Percentiles rank a stretch among this genome's conserved stretches.
phyloP scores from a whole-genome alignment of 257 asterid genomes.

The Cordia subcordata region DNA sequence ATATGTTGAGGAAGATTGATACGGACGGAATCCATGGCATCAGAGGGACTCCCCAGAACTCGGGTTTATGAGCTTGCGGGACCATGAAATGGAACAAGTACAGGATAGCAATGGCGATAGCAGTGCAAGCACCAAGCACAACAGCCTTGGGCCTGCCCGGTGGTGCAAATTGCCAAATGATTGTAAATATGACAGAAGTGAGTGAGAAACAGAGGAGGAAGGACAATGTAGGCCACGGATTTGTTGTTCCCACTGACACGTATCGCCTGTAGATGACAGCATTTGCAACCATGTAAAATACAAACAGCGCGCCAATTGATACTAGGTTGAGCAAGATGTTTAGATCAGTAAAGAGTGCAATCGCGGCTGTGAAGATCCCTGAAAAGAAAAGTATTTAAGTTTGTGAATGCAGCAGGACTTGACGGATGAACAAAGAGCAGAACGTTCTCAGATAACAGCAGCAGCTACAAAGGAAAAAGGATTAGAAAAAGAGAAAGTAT shows the following conservation, averaged over 20 bases:
- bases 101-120: conserved; percentile 9
- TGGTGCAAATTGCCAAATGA: conserved; percentile 26
- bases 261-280: conserved; percentile 33
- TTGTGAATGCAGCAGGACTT: not conserved
- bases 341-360: conserved; percentile 43
- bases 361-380: conserved; percentile 41
- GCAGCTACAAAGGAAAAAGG: too few relatives aligned
- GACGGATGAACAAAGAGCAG: too few relatives aligned
- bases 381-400: not conserved
- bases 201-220: conserved; percentile 28
- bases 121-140: conserved; percentile 5
- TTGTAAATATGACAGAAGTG: conserved; percentile 29
- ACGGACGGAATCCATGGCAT: conserved; percentile 45
- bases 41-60: conserved; percentile 34
- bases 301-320: conserved; percentile 40
- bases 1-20: conserved; percentile 36
- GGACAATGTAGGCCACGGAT: conserved; percentile 23
- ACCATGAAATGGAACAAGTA: conserved; percentile 13
- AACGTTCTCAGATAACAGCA: too few relatives aligned
- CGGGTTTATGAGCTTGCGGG: conserved; percentile 5
- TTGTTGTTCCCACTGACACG: conserved; percentile 12
- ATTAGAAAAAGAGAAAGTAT: too few relatives aligned
- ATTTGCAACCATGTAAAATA: conserved; percentile 38
- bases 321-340: conserved; percentile 35
- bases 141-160: conserved; percentile 29